Evolutionary conservation across 2,329 filamentous ascomycete genomes (phyloP), one percentile per base, ranked within the genome.

Genomic region (Arthrobotrys sinensis): DNA sequence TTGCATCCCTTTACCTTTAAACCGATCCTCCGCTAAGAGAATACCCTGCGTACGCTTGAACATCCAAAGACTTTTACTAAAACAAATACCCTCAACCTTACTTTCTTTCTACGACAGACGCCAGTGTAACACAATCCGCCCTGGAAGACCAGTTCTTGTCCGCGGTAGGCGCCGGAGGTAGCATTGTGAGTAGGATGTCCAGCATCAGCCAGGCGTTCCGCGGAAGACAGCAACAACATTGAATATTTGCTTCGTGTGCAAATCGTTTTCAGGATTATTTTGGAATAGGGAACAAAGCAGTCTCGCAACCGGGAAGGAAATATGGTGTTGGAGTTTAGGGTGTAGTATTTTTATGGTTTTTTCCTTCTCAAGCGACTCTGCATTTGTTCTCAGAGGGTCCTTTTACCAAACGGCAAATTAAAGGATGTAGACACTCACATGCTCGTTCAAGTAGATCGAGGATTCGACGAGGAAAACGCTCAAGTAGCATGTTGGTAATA

Each of bases 81-180:
- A 76, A 21, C 45, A 55, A 52, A 62, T 43, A 64, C 65, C 72
- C 40, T 69, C 72, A 48, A 76, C 57, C n/a, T 64, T 76, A 19
- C 63, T 46, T 55, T 62, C 16, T 81, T 28, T 76, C 40, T 14
- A 76, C 80, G 65, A 52, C 78, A 92, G 92, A 94, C 86, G 90
- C 91, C 16, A 93, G 92, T 16, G 90, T 95, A 14, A 94, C 92
- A 32, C 92, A 94, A 83, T 93, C 91, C 14, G 92, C 92, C 2
- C 85, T 95, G 69, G 92, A 94, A 83, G 92, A 95, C 83, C 92
- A 91, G 6, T 85, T 94, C 65, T 88, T 92, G 19, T 93, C 90
- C 82, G 90, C 91, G 80, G 91, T 92, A 87, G 88, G 90, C 81
- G 88, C 90, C 80, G 89, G 88, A 38, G 84, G 84, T 34, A 87